A percentile compares a stretch with the other conserved stretches of the same genome.
phyloP scores from a whole-genome alignment of 306 rosid genomes.

The Vigna angularis region DNA sequence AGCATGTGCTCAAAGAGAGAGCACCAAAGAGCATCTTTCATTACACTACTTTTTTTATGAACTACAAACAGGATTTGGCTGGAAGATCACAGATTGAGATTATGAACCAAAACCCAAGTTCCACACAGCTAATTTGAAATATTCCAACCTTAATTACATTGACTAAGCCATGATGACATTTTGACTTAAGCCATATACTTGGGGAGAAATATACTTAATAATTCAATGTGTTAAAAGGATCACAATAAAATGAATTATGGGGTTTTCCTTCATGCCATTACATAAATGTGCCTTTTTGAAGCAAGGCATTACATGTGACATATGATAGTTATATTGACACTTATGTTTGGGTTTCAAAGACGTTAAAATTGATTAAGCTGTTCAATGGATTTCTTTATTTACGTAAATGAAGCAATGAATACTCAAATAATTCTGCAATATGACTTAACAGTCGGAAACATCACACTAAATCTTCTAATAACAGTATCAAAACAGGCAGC shows the following conservation, averaged over 20 bases:
- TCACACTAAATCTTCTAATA: constrained; percentile 25
- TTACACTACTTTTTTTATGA: background rate
- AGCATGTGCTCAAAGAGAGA: constrained; percentile 32
- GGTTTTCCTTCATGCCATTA: constrained; percentile 16
- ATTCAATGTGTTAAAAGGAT: constrained; percentile 2
- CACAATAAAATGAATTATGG: background rate
- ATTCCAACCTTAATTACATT: constrained; percentile 9
- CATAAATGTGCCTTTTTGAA: constrained; percentile 6
- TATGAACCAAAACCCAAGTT: constrained; percentile 24
- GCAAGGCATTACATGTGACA: constrained; percentile 12
- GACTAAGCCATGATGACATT: constrained; percentile 7
- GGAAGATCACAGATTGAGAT: background rate
- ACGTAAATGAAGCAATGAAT: constrained; percentile 31
- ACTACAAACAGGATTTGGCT: background rate
- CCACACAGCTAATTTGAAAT: constrained; percentile 23
- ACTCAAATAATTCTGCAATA: constrained; percentile 31
- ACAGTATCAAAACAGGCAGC: constrained; percentile 2
- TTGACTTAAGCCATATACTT: constrained; percentile 19
- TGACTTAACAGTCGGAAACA: constrained; percentile 10
- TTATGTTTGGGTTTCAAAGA: constrained; percentile 26
- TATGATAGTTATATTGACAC: background rate
- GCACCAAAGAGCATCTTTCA: constrained; percentile 30
- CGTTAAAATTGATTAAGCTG: constrained; percentile 18
- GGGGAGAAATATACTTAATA: constrained; percentile 11
- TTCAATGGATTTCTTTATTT: constrained; percentile 30